phyloP scores from a whole-genome alignment of 2,329 filamentous ascomycete genomes.

The Claviceps africana region DNA sequence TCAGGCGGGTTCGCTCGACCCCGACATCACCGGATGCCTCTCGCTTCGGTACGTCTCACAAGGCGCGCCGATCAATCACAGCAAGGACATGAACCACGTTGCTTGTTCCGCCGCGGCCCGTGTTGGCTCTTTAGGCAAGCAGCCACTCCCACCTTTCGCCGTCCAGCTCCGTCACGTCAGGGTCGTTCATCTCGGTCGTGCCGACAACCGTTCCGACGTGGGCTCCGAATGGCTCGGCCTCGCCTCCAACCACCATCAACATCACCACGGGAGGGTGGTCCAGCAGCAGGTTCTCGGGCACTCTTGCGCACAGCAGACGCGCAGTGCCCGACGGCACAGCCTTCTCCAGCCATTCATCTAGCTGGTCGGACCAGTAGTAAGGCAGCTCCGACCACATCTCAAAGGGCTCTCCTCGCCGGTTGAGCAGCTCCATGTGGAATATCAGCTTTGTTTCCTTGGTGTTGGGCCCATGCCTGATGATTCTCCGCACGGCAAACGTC shows the following conservation, averaged over 20 bases:
- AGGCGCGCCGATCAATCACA: background rate
- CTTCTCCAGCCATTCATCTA: background rate
- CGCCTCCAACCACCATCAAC: background rate
- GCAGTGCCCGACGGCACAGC: background rate
- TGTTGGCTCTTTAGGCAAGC: background rate
- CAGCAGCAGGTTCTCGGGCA: background rate
- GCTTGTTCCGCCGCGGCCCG: background rate
- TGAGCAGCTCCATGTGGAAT: background rate
- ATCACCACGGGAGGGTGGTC: background rate
- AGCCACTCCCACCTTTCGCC: background rate
- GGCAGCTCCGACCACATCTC: no score
- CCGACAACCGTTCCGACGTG: background rate
- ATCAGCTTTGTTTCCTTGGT: background rate
- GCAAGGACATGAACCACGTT: background rate
- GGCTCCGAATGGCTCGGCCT: background rate
- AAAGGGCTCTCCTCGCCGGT: no score
- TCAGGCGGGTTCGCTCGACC: background rate
- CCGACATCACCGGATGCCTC: background rate
- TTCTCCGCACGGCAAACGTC: background rate
- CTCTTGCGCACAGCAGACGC: background rate
- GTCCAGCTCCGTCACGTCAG: no score
- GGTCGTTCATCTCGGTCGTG: background rate
- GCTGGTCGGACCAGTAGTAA: background rate
- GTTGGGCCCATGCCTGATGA: background rate
- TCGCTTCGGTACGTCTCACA: background rate